Conservation (phyloP, 176 grass and related monocot genomes). For the Puccinellia tenuiflora region DNA sequence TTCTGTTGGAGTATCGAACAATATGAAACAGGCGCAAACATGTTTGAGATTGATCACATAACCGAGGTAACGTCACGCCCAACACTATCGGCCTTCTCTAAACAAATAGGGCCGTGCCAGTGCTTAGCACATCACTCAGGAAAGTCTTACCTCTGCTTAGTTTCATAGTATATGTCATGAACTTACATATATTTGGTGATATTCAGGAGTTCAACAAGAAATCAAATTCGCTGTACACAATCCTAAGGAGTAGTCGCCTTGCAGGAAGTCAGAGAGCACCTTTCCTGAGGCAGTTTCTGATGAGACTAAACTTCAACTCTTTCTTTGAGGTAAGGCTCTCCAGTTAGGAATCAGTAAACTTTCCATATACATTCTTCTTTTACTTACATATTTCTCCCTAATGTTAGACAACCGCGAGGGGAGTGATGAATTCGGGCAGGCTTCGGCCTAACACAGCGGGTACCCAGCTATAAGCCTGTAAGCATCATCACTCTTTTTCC, state of each 20-base stretch:
- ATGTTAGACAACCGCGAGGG: conserved; percentile 70
- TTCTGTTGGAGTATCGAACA: conserved; percentile 96
- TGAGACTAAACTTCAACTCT: conserved; percentile 87
- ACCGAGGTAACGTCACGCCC: conserved; percentile 58
- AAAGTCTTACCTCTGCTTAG: background rate
- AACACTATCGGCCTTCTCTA: background rate
- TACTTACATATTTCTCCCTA: background rate
- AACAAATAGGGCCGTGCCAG: background rate
- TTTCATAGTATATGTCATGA: background rate
- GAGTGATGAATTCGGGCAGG: conserved; percentile 74
- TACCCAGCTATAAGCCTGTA: conserved; percentile 14
- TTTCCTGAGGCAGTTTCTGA: conserved; percentile 89
- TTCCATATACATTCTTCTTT: background rate
- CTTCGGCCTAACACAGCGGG: conserved; percentile 26
- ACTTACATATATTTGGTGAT: background rate
- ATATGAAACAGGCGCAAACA: conserved; percentile 52
- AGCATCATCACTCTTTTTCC: background rate
- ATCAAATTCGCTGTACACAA: conserved; percentile 94
- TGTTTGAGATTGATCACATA: conserved; percentile 75
- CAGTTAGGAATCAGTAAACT: background rate
- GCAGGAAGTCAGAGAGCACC: conserved; percentile 85
- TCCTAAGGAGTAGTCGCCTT: conserved; percentile 82
- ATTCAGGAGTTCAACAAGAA: conserved; percentile 95
- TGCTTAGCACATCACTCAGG: background rate
- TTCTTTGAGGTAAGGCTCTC: conserved; percentile 75